A percentile compares a stretch with the other conserved stretches of the same genome.
Conservation (phyloP, 2,329 filamentous ascomycete genomes). For the Ophiostoma piceae region DNA sequence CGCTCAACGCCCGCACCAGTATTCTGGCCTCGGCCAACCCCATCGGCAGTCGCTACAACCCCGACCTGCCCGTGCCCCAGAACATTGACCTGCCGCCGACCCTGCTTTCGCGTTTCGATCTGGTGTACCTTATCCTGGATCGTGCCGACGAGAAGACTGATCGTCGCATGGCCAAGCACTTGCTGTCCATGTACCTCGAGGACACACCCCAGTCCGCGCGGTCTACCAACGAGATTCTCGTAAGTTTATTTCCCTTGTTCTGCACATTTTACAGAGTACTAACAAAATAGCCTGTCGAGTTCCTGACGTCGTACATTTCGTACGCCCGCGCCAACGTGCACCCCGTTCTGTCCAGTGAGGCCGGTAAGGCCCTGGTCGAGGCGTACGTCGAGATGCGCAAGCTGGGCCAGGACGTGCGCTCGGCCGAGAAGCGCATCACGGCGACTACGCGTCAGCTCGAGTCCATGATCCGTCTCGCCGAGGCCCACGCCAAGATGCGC, state of each 20-base stretch:
- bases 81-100: slow-evolving; percentile 98
- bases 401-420: slow-evolving; percentile 79
- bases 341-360: slow-evolving; percentile 71
- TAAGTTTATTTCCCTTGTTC: background rate
- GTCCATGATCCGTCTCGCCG: slow-evolving; percentile 93
- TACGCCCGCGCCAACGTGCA: slow-evolving; percentile 86
- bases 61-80: slow-evolving; percentile 88
- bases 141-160: slow-evolving; percentile 87
- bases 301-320: slow-evolving; percentile 93
- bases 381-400: slow-evolving; percentile 94
- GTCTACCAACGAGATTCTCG: slow-evolving; percentile 67
- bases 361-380: slow-evolving; percentile 75
- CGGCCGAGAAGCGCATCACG: slow-evolving; percentile 91
- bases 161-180: slow-evolving; percentile 80
- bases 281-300: slow-evolving; percentile 64
- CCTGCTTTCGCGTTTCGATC: slow-evolving; percentile 87
- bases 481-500: slow-evolving; percentile 98
- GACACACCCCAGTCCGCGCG: slow-evolving; percentile 82
- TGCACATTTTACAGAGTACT: background rate
- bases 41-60: slow-evolving; percentile 96
- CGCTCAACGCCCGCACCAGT: slow-evolving; percentile 88
- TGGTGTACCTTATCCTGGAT: slow-evolving; percentile 95
- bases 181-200: slow-evolving; percentile 94
- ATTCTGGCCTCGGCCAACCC: slow-evolving; percentile 97
- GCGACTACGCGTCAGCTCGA: slow-evolving; percentile 95